Evolutionary conservation across 1,139 yeast species (phyloP).

Genomic region (Yamadazyma spencermartinsiae): DNA sequence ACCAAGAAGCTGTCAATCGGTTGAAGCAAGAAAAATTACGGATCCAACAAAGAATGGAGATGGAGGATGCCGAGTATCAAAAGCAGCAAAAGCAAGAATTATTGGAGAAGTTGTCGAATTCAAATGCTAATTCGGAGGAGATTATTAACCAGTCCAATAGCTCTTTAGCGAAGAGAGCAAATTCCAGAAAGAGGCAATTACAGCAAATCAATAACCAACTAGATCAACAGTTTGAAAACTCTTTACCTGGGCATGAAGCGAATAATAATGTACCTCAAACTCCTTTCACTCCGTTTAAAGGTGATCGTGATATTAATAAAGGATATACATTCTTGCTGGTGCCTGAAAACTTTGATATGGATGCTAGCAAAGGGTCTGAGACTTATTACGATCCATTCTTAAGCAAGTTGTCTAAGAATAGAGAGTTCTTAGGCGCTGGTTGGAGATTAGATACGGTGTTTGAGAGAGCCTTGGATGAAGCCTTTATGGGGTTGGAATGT

Average conservation of each 20-base stretch:
- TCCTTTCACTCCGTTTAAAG: conserved; percentile 94
- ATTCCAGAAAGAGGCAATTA: conserved; percentile 65
- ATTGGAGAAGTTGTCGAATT: conserved; percentile 64
- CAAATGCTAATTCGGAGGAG: conserved; percentile 54
- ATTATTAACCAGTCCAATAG: conserved; percentile 42
- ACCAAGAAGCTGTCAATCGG: conserved; percentile 55
- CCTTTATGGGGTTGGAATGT: conserved; percentile 88
- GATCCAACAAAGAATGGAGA: conserved; percentile 67
- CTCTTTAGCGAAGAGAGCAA: conserved; percentile 57
- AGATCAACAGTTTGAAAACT: conserved; percentile 41
- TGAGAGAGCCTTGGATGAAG: conserved; percentile 78
- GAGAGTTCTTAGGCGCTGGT: conserved; percentile 82
- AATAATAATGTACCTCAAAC: conserved; percentile 29
- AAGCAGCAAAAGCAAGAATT: conserved; percentile 67
- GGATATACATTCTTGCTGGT: conserved; percentile 35
- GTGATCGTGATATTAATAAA: conserved; percentile 66
- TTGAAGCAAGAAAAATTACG: conserved; percentile 60
- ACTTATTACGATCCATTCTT: conserved; percentile 49
- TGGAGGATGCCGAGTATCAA: conserved; percentile 61
- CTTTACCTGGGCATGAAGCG: conserved; percentile 25
- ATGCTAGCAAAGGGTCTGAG: conserved; percentile 56
- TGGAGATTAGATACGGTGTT: conserved; percentile 71
- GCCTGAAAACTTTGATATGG: conserved; percentile 37
- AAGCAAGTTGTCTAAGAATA: conserved; percentile 58
- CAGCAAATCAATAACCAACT: conserved; percentile 59